Conservation (phyloP, 352 stramenopile genomes). For the Phytopythium delawarense region DNA sequence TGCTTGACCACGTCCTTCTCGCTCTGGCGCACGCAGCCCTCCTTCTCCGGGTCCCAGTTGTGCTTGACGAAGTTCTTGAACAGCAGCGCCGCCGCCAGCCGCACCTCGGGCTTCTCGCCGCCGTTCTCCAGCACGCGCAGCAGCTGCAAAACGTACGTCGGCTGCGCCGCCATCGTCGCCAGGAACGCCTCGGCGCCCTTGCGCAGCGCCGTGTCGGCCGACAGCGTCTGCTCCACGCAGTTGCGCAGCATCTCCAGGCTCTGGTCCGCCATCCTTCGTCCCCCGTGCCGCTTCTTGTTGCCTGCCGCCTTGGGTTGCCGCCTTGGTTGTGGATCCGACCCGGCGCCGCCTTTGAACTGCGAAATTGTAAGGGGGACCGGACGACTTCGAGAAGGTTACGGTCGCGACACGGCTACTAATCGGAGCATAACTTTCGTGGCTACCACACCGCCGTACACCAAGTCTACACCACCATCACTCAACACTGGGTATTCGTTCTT, state of each 20-base stretch:
- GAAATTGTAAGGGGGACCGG: neutral
- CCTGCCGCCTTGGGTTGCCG: neutral
- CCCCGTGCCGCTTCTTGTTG: too few species aligned
- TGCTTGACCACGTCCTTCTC: conserved; percentile 96
- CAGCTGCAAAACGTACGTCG: conserved; percentile 69
- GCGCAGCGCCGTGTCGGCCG: conserved; percentile 60
- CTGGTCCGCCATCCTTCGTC: conserved; percentile 64
- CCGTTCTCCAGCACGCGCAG: conserved; percentile 71
- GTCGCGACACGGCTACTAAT: too few species aligned
- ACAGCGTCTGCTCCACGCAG: conserved; percentile 78
- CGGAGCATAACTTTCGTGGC: too few species aligned
- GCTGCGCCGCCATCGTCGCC: conserved; percentile 46
- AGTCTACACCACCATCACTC: too few species aligned
- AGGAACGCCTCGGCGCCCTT: conserved; percentile 72
- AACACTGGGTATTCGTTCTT: too few species aligned
- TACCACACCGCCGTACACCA: too few species aligned
- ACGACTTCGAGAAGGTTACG: too few species aligned
- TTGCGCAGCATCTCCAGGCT: conserved; percentile 64
- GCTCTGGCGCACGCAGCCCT: conserved; percentile 53
- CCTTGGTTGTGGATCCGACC: neutral
- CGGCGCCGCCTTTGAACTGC: neutral
- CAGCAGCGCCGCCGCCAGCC: conserved; percentile 64
- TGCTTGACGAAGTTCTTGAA: conserved; percentile 99
- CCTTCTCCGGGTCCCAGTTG: conserved; percentile 92
- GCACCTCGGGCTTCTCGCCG: conserved; percentile 55